These are phyloP conservation scores for Yamadazyma songkhlaensis DNA, from an alignment of 1,139 yeast species.

Conservation along the genomic window DNA sequence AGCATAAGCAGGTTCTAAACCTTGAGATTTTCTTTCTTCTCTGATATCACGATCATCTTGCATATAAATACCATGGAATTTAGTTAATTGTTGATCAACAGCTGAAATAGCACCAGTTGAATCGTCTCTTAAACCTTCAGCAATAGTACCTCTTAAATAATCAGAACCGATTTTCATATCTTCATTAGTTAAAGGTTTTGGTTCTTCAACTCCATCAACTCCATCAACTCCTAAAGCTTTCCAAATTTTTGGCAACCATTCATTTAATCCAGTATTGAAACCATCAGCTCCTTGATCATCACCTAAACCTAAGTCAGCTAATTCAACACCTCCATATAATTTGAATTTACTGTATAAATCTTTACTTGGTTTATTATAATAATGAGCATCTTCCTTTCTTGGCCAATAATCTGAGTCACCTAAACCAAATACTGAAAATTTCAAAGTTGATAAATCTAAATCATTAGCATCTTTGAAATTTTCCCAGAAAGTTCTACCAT, in stretches of 20 bases:
- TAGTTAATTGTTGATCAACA: constrained; percentile 91
- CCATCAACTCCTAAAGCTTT: constrained; percentile 84
- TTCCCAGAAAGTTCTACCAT: constrained; percentile 92
- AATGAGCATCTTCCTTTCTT: constrained; percentile 89
- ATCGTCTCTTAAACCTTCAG: constrained; percentile 75
- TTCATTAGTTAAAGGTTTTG: constrained; percentile 93
- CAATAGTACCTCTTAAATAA: constrained; percentile 90
- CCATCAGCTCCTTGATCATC: constrained; percentile 99
- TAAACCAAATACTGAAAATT: constrained; percentile 78
- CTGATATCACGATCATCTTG: constrained; percentile 97
- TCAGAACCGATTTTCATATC: constrained; percentile 89
- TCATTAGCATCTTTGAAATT: constrained; percentile 67
- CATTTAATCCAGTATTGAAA: constrained; percentile 80
- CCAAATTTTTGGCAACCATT: constrained; percentile 88
- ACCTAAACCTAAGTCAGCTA: constrained; percentile 81
- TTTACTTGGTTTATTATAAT: constrained; percentile 87
- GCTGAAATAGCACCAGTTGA: constrained; percentile 92
- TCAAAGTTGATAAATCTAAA: constrained; percentile 67
- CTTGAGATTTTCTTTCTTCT: constrained; percentile 88
- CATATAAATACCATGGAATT: constrained; percentile 98
- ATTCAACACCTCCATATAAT: constrained; percentile 69
- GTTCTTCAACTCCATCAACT: constrained; percentile 86
- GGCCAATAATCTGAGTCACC: constrained; percentile 98
- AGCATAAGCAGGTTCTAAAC: constrained; percentile 91
- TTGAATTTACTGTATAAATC: constrained; percentile 66